Percentiles rank a stretch among this genome's conserved stretches.
Conservation (phyloP, 768 basidiomycete genomes). For the Hebeloma cylindrosporum region DNA sequence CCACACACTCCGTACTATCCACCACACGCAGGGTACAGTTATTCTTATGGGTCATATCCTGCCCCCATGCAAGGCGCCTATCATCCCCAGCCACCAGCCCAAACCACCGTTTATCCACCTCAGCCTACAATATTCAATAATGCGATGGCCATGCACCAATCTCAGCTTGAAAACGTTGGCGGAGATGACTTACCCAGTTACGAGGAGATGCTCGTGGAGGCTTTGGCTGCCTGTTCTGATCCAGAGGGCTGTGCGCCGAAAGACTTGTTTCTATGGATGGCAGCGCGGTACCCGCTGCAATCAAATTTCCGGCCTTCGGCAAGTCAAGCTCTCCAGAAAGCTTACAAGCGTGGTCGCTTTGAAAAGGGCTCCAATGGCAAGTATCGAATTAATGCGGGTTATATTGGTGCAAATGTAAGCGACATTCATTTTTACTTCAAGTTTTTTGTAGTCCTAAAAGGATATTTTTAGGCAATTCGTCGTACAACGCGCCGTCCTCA, state of each 20-base stretch:
- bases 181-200: slow-evolving; percentile 75
- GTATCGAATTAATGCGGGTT: slow-evolving; percentile 71
- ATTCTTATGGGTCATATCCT: slow-evolving; percentile 44
- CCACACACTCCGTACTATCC: slow-evolving; percentile 70
- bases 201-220: slow-evolving; percentile 90
- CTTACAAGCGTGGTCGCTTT: slow-evolving; percentile 77
- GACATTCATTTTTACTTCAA: slow-evolving; percentile 18
- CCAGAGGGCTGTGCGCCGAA: slow-evolving; percentile 83
- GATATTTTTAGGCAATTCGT: slow-evolving; percentile 58
- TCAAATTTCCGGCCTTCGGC: slow-evolving; percentile 90
- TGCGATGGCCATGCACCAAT: slow-evolving; percentile 20
- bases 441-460: slow-evolving; percentile 1
- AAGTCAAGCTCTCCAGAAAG: slow-evolving; percentile 86
- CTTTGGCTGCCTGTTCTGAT: slow-evolving; percentile 63
- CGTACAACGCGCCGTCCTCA: slow-evolving; percentile 82
- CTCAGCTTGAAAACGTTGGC: slow-evolving; percentile 27
- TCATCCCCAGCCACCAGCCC: slow-evolving; percentile 37
- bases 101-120: slow-evolving; percentile 20
- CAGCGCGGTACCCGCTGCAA: slow-evolving; percentile 75
- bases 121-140: slow-evolving; percentile 20
- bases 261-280: slow-evolving; percentile 83
- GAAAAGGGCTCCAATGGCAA: slow-evolving; percentile 73
- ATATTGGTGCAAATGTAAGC: slow-evolving; percentile 84
- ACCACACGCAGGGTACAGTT: slow-evolving; percentile 46
- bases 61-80: slow-evolving; percentile 40